Evolutionary conservation across 2,329 filamentous ascomycete species (phyloP).

Genomic region (Mycosphaerella sp.): DNA sequence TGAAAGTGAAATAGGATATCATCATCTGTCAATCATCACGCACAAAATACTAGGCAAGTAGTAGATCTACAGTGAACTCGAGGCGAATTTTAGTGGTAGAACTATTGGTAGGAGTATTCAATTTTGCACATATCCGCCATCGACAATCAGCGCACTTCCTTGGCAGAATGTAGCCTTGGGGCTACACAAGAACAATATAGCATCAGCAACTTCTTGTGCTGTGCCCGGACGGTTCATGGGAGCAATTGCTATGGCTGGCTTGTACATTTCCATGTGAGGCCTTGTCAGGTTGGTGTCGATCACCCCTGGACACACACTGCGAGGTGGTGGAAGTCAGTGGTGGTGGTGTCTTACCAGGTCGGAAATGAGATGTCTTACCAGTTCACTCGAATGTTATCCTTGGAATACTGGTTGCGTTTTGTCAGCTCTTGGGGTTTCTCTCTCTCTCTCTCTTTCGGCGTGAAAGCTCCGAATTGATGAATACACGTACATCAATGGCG

Average conservation of each 20-base stretch:
- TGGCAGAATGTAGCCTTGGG: conserved; percentile 45
- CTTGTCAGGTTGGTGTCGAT: conserved; percentile 44
- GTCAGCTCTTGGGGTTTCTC: conserved; percentile 1
- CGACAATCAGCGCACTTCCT: conserved; percentile 41
- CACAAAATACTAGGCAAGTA: too few relatives aligned
- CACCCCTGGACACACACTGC: conserved; percentile 43
- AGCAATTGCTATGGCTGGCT: conserved; percentile 30
- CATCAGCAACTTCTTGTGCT: conserved; percentile 45
- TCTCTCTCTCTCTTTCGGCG: too few relatives aligned
- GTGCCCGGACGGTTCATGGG: conserved; percentile 42
- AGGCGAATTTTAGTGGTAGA: too few relatives aligned
- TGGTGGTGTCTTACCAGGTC: not conserved
- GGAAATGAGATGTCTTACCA: conserved; percentile 16
- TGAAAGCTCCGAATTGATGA: too few relatives aligned
- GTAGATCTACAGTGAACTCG: too few relatives aligned
- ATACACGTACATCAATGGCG: conserved; percentile 43
- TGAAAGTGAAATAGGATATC: too few relatives aligned
- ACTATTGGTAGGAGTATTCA: too few relatives aligned
- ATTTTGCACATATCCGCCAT: conserved; percentile 44
- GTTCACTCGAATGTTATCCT: conserved; percentile 44
- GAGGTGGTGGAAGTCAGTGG: not conserved
- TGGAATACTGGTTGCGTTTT: conserved; percentile 37
- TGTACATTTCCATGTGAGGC: conserved; percentile 32
- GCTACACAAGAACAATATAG: conserved; percentile 42
- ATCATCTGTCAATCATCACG: too few relatives aligned